These are phyloP conservation scores for Vigna reflexopilosa DNA, from an alignment of 306 rosid genomes.

Conservation along the genomic window DNA sequence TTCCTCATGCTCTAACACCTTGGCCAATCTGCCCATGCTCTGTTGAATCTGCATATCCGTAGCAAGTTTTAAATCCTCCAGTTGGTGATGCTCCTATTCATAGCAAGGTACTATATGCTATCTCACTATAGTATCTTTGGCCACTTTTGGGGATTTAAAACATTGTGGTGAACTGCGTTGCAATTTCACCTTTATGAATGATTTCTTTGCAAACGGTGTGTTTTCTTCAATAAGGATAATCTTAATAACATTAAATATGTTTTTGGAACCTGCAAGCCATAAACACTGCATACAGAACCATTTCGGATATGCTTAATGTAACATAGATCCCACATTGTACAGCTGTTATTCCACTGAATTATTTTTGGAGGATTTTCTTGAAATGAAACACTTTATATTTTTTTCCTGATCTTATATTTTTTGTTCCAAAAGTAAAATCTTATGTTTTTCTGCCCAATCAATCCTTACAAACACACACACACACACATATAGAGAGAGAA, in stretches of 20 bases:
- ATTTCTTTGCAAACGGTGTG: constrained; percentile 1
- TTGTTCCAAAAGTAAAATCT: not conserved
- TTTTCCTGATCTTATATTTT: not conserved
- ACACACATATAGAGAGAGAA: no score
- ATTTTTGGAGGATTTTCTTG: not conserved
- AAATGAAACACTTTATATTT: not conserved
- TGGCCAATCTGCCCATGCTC: no score
- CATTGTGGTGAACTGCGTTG: not conserved
- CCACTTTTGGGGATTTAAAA: no score
- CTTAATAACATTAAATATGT: not conserved
- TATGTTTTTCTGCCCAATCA: not conserved
- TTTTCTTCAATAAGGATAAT: not conserved
- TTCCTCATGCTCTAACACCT: no score
- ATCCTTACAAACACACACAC: not conserved
- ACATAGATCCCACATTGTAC: not conserved
- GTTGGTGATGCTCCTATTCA: no score
- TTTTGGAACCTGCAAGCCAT: not conserved
- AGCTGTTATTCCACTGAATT: not conserved
- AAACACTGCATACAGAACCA: not conserved
- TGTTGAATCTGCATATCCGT: no score
- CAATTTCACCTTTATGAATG: not conserved
- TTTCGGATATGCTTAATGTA: not conserved
- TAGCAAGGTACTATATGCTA: no score
- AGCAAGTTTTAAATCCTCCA: no score
- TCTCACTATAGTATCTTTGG: no score